Percentiles rank a stretch among this genome's conserved stretches.
phyloP scores from a whole-genome alignment of 2,329 filamentous ascomycete species.

The Penicillium sp. region DNA sequence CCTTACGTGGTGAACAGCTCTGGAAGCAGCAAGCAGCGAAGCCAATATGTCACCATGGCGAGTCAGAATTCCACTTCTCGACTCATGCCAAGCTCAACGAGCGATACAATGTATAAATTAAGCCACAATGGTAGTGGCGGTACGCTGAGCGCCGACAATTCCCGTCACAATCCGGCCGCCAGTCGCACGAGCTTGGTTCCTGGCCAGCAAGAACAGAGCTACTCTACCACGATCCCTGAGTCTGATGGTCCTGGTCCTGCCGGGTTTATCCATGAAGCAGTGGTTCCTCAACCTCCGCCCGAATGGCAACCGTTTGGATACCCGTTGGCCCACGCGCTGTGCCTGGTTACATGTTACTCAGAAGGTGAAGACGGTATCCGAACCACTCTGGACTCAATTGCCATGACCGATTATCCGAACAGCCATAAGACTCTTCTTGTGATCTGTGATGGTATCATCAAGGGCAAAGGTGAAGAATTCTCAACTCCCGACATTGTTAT shows the following conservation, averaged over 20 bases:
- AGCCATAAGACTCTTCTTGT: slow-evolving; percentile 97
- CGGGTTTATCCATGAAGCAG: slow-evolving; percentile 94
- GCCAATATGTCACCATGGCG: slow-evolving; percentile 88
- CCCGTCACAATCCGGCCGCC: slow-evolving; percentile 44
- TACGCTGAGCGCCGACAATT: slow-evolving; percentile 55
- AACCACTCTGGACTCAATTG: slow-evolving; percentile 93
- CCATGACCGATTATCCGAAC: slow-evolving; percentile 97
- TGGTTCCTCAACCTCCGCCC: slow-evolving; percentile 92
- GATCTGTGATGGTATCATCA: slow-evolving; percentile 97
- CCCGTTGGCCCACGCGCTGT: slow-evolving; percentile 90
- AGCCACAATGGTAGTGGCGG: slow-evolving; percentile 60
- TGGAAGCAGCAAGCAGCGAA: slow-evolving; percentile 52
- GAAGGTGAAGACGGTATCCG: slow-evolving; percentile 92
- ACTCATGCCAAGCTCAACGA: slow-evolving; percentile 59
- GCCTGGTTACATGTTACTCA: slow-evolving; percentile 94
- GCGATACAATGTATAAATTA: slow-evolving; percentile 71
- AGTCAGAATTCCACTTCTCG: slow-evolving; percentile 79
- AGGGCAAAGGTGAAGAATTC: slow-evolving; percentile 84
- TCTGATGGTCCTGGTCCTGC: slow-evolving; percentile 78
- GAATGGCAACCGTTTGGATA: slow-evolving; percentile 98
- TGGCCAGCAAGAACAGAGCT: slow-evolving; percentile 52
- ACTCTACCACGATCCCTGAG: slow-evolving; percentile 60
- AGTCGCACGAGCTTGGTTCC: slow-evolving; percentile 65
- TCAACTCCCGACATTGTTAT: slow-evolving; percentile 90
- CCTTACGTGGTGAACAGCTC: slow-evolving; percentile 73